Evolutionary conservation across 129 eudicot species (phyloP).

Genomic region (Silybum marianum): DNA sequence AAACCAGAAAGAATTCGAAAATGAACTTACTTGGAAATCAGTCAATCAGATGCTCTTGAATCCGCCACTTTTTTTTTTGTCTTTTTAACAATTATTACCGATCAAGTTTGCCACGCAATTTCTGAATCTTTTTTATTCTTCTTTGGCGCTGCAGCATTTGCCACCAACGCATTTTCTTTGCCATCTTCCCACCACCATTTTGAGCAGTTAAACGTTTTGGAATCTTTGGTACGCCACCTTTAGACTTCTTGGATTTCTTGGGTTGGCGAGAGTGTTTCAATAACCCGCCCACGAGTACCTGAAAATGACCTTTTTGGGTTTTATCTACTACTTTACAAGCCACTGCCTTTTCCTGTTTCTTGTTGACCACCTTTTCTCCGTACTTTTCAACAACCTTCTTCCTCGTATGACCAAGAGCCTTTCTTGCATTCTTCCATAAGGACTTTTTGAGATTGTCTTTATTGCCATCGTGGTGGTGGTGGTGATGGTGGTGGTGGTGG

Average conservation of each 20-base stretch:
- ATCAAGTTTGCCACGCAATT: constrained; percentile 45
- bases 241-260: constrained; percentile 36
- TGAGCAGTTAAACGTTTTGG: background rate
- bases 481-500: constrained; percentile 80
- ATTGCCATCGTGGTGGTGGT: constrained; percentile 37
- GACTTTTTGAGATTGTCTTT: constrained; percentile 18
- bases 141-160: constrained; percentile 43
- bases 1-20: no score
- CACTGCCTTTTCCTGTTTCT: constrained; percentile 29
- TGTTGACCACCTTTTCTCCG: constrained; percentile 30
- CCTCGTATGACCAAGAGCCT: constrained; percentile 16
- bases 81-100: constrained; percentile 8
- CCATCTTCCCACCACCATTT: constrained; percentile 32
- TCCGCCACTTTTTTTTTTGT: background rate
- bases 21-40: background rate
- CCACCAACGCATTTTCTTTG: constrained; percentile 54
- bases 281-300: constrained; percentile 48
- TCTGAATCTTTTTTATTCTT: constrained; percentile 44
- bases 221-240: constrained; percentile 10
- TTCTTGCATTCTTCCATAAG: constrained; percentile 40
- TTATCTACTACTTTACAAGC: constrained; percentile 20
- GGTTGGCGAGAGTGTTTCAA: constrained; percentile 45
- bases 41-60: background rate
- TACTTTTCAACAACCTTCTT: constrained; percentile 22
- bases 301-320: constrained; percentile 42